These are phyloP conservation scores for Rubia balearica DNA, from an alignment of 305 asterid genomes.

Conservation along the genomic window DNA sequence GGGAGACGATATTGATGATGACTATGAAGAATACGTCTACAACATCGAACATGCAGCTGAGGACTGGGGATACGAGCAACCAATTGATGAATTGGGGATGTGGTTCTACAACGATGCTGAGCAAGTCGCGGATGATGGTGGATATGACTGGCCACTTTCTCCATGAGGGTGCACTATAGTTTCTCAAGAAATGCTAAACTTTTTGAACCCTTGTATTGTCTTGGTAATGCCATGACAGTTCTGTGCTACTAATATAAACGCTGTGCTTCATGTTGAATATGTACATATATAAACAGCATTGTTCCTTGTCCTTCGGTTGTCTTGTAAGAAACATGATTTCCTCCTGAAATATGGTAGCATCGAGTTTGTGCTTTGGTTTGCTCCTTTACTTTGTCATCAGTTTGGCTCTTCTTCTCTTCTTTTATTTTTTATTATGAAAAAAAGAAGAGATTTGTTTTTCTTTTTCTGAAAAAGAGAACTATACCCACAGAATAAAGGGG, in stretches of 20 bases:
- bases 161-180: constrained; percentile 21
- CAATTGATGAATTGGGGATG: constrained; percentile 54
- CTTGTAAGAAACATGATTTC: background rate
- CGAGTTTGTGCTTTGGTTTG: background rate
- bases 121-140: constrained; percentile 40
- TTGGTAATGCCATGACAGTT: background rate
- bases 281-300: background rate
- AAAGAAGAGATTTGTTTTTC: too few species aligned
- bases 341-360: background rate
- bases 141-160: constrained; percentile 73
- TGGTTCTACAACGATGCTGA: constrained; percentile 67
- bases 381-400: background rate
- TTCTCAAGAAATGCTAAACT: background rate
- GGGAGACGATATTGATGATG: constrained; percentile 44
- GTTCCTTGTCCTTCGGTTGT: background rate
- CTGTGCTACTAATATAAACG: background rate
- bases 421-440: too few species aligned
- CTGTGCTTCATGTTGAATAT: background rate
- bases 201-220: background rate
- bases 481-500: background rate
- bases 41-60: constrained; percentile 21
- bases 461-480: background rate
- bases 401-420: background rate
- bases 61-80: constrained; percentile 46
- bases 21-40: constrained; percentile 19